phyloP scores from a whole-genome alignment of 768 basidiomycete species.

The Rhizopogon vinicolor region DNA sequence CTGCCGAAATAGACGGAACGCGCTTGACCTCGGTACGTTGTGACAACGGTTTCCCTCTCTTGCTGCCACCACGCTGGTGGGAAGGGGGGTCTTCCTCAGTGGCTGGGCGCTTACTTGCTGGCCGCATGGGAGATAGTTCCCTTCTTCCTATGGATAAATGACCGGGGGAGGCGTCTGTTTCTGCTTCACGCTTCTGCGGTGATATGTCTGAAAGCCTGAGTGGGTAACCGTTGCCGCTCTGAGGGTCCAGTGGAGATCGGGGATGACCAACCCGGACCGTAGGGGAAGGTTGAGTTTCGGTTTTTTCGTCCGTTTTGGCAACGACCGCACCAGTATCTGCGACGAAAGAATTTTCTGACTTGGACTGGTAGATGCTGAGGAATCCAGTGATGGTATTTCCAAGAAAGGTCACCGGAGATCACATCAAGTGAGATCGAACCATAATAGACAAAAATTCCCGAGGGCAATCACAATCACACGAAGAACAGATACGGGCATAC shows the following conservation, averaged over 20 bases:
- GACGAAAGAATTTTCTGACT: constrained; percentile 10
- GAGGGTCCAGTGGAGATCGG: not conserved
- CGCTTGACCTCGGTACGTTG: constrained; percentile 5
- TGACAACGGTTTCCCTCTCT: constrained; percentile 26
- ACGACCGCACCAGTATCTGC: constrained; percentile 6
- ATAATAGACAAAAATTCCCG: constrained; percentile 8
- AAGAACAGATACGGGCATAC: constrained; percentile 6
- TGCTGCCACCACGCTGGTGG: constrained; percentile 18
- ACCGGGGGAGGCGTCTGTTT: constrained; percentile 7
- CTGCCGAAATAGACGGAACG: constrained; percentile 13
- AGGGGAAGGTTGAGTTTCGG: constrained; percentile 6
- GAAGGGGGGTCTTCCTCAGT: constrained; percentile 18
- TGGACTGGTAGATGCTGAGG: constrained; percentile 26
- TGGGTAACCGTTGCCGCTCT: constrained; percentile 9
- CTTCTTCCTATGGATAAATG: constrained; percentile 15
- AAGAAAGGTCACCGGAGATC: constrained; percentile 20
- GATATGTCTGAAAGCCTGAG: constrained; percentile 52
- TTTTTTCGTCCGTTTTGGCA: constrained; percentile 6
- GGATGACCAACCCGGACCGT: not conserved
- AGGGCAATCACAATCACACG: constrained; percentile 6
- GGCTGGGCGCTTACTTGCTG: constrained; percentile 44
- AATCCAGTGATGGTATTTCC: constrained; percentile 5
- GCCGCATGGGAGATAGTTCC: constrained; percentile 34
- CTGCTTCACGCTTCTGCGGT: constrained; percentile 25
- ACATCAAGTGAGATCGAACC: constrained; percentile 14